Base-by-base conservation (phyloP, 2,329 filamentous ascomycete genomes). In the Simplicillium aogashimaense region DNA sequence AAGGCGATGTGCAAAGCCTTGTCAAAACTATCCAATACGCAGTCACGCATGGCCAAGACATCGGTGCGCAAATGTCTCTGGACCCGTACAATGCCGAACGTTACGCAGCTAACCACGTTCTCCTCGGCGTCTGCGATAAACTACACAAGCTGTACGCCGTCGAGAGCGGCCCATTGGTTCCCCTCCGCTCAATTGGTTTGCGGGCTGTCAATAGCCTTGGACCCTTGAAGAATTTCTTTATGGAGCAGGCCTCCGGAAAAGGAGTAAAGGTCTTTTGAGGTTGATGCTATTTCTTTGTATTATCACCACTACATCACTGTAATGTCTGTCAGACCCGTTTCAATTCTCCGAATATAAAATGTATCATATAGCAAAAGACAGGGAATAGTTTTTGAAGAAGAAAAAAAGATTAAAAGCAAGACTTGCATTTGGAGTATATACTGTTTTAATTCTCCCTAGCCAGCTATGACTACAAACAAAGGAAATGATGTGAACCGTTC, bases 121-220 rank as follows among this genome's bases (percentile, higher is more conserved):
- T 94, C 59, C 69, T 89, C 40, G 89, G 78, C 41, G 83, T 83
- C 35, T 86, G 80, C 48, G 90, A 97, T 64, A 90, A 95, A 65
- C 67, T 97, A 50, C 88, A 95, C 61, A 94, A 90, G 66, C 64
- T 95, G 34, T 97, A 95, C 61, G 83, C 82, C n/a, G 78, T 86
- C 1, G 79, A 78, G 16, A 80, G 76, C 45, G 86, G 86, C 0
- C 88, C 88, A 1, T 63, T 97, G 29, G 84, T 95, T 14, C 82
- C 83, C 50, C 67, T 89, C 38, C 74, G 90, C 45, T 89, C 85
- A 39, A 54, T 87, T 36, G 90, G 90, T 0, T 60, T 97, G 45
- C 75, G 70, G 45, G 76, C 83, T 7, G 83, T 95, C 45, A 82
- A 95, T 60, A 72, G 75, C 2, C 54, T 94, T 53, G 73, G 76